Base-by-base conservation (phyloP, 2,329 filamentous ascomycete genomes). In the Phialocephala subalpina region DNA sequence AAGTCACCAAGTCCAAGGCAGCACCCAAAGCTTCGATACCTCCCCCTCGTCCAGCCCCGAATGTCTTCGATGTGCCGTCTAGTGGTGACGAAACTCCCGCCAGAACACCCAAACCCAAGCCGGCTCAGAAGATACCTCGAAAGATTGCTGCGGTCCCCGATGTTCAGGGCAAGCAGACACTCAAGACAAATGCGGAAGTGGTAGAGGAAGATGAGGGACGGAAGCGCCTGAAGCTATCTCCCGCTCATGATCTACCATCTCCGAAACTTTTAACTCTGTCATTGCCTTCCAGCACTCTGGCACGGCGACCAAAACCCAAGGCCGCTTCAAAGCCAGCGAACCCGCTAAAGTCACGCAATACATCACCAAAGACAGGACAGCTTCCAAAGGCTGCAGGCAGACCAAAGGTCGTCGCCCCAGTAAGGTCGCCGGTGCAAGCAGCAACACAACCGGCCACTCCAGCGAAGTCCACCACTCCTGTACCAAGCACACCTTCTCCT, bases 151-250 rank as follows among this genome's bases (percentile, higher is more conserved):
- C 22, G 8, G 60, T 49, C 16, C 27, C 52, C 4, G 18, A 49
- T 33, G 29, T 49, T 29, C 52, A 58, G 40, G 42, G 49, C 53
- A 53, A 57, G 20, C 40, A 56, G 22, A 64, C 22, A 29, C 25
- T 4, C 6, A 53, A 53, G 49, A 33, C 25, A 12, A 22, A 7
- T 18, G 25, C 49, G 49, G 49, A 53, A 29, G n/a, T 53, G 9
- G 49, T 53, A 20, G 66, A 61, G 11, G 66, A 66, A 25, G 45
- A 38, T 14, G 64, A 61, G 38, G 72, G 68, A n/a, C 70, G 67
- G 40, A 76, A 76, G 58, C 72, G 70, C 27, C 61, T 69, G 25
- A 75, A 74, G 47, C 47, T 76, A 11, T 75, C 73, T 16, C 72
- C 73, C 36, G 45, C 57, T 16, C 63, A 55, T 18, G 29, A 56